These are phyloP conservation scores for Blastocrithidia nonstop DNA, from an alignment of 208 protist genomes.

Conservation along the genomic window DNA sequence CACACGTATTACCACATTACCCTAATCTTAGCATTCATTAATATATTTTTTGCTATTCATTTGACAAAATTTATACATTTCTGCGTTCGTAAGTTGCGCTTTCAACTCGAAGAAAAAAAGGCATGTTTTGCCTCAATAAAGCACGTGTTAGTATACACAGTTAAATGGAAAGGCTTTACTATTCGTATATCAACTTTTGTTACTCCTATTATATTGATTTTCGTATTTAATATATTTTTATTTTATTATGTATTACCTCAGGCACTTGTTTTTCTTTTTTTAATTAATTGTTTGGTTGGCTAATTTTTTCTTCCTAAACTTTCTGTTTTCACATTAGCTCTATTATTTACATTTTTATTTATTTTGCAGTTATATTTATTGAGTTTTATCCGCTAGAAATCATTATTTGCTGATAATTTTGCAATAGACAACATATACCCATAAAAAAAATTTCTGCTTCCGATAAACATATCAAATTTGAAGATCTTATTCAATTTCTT, in stretches of 20 bases:
- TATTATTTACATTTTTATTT: conserved; percentile 4
- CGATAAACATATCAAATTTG: no score
- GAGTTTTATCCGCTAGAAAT: conserved; percentile 2
- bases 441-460: no score
- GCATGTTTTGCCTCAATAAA: not conserved
- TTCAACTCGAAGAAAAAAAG: conserved; percentile 1
- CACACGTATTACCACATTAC: no score
- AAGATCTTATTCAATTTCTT: no score
- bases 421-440: not conserved
- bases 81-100: not conserved
- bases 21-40: not conserved
- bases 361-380: not conserved
- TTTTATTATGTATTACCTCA: not conserved
- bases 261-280: conserved; percentile 2
- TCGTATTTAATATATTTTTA: conserved; percentile 2
- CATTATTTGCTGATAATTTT: conserved; percentile 6
- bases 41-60: conserved; percentile 5
- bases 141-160: conserved; percentile 6
- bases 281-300: not conserved
- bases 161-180: not conserved
- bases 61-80: not conserved
- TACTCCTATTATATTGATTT: conserved; percentile 1
- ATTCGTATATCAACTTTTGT: conserved; percentile 4
- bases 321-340: no score
- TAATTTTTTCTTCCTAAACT: not conserved